Evolutionary conservation across 148 eudicot species (phyloP), one percentile per base, ranked within the genome.

Genomic region (Diospyros lotus): DNA sequence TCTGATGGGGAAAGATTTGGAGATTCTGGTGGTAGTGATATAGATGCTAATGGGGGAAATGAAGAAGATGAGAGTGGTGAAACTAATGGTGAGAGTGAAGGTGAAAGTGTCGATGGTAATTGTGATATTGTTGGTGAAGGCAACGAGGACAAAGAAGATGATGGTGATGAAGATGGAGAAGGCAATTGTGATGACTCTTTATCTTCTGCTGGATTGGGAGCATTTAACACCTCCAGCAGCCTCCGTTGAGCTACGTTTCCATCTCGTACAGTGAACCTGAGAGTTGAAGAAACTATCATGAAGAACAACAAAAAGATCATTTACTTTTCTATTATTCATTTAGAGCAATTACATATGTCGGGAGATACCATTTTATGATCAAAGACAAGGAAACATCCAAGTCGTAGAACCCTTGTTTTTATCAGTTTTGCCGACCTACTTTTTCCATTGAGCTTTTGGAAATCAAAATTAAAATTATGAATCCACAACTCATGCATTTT

Each of bases 151-250:
- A 4, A 59, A 55, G 74, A 78, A 41, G 80, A 45, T 45, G 61
- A 68, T 5, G 73, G 72, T 18, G 79, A 39, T 3, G 71, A 66
- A 9, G 69, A 13, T n/a, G 65, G 73, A 68, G 81, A 61, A 12
- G 81, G 78, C 10, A 76, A 75, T 17, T 80, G 80, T 65, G 86
- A 74, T 39, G 74, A 60, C 64, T 77, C 39, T 13, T 11, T 45
- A 73, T 51, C 72, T 45, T 70, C 46, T 9, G 43, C 11, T 43
- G 53, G 9, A n/a, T 71, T 53, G 68, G 50, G 42, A 17, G 38
- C 40, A 63, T n/a, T 38, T 18, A 62, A 48, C 59, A 64, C 51
- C 59, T 82, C 86, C 71, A 87, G 80, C 75, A 89, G 80, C 77
- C 77, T 81, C 53, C 82, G 50, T 44, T 56, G 72, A 43, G 71